Conservation (phyloP, 768 basidiomycete genomes). For the Suillus variegatus region DNA sequence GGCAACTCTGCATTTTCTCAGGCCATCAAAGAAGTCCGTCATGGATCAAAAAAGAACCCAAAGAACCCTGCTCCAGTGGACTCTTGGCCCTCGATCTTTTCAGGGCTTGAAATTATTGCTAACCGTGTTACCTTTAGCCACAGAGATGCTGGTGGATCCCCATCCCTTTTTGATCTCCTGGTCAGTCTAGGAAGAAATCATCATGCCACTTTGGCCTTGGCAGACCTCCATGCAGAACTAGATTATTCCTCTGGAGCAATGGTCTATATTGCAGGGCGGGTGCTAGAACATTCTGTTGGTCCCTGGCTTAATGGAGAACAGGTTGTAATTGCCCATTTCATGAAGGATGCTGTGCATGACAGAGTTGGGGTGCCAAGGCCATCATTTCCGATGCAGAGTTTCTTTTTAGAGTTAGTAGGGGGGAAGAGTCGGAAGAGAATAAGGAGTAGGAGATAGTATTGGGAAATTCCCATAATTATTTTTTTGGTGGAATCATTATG, state of each 20-base stretch:
- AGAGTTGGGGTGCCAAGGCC: background rate
- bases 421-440: too few species aligned
- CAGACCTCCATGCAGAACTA: background rate
- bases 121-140: background rate
- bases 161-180: slow-evolving; percentile 1
- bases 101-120: slow-evolving; percentile 3
- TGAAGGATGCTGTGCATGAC: slow-evolving; percentile 1
- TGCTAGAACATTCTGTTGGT: background rate
- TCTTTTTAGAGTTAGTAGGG: background rate
- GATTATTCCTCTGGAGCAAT: slow-evolving; percentile 8
- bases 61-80: background rate
- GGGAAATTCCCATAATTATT: background rate
- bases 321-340: background rate
- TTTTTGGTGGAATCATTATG: too few species aligned
- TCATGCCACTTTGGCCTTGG: background rate
- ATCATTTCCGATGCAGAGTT: background rate
- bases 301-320: background rate
- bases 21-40: too few species aligned
- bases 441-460: too few species aligned
- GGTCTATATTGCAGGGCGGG: background rate
- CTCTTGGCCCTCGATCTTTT: background rate
- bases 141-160: background rate
- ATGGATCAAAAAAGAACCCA: background rate
- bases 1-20: background rate
- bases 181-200: slow-evolving; percentile 2